Percentiles rank a stretch among this genome's conserved stretches.
Evolutionary conservation across 345 rosid species (phyloP).

Genomic region (Acer negundo): DNA sequence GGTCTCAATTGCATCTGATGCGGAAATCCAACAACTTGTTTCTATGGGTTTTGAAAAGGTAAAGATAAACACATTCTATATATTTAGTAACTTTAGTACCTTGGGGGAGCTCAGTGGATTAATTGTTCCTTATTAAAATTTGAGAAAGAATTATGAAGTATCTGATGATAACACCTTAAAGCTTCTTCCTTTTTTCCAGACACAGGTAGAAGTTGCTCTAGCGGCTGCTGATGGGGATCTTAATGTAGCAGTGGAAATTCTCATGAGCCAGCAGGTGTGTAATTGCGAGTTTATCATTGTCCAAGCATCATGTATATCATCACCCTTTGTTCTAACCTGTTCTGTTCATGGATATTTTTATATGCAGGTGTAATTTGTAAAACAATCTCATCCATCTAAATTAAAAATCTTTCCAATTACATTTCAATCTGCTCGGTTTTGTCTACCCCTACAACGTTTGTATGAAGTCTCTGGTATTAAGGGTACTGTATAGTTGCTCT

Average conservation of each 20-base stretch:
- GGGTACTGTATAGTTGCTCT: slow-evolving; percentile 19
- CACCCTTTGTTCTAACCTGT: not conserved
- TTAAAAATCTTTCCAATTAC: not conserved
- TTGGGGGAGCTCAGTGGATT: not conserved
- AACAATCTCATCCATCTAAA: not conserved
- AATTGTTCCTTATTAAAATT: not conserved
- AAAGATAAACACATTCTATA: slow-evolving; percentile 1
- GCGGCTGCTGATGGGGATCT: slow-evolving; percentile 96
- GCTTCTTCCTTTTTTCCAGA: slow-evolving; percentile 49
- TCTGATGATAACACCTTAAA: slow-evolving; percentile 6
- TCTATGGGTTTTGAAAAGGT: slow-evolving; percentile 98
- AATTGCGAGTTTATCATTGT: not conserved
- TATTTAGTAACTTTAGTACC: not conserved
- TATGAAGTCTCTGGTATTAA: not conserved
- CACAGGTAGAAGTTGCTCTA: slow-evolving; percentile 91
- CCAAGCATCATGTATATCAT: not conserved
- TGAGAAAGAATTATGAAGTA: not conserved
- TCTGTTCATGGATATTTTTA: slow-evolving; percentile 2
- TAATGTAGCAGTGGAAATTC: slow-evolving; percentile 87
- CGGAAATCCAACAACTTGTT: slow-evolving; percentile 75
- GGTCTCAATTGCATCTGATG: slow-evolving; percentile 58
- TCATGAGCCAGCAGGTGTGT: slow-evolving; percentile 86
- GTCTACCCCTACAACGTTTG: not conserved
- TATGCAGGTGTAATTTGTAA: slow-evolving; percentile 36
- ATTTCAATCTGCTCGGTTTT: not conserved